Evolutionary conservation across 1,139 yeast species (phyloP).

Genomic region (Candida albicans): DNA sequence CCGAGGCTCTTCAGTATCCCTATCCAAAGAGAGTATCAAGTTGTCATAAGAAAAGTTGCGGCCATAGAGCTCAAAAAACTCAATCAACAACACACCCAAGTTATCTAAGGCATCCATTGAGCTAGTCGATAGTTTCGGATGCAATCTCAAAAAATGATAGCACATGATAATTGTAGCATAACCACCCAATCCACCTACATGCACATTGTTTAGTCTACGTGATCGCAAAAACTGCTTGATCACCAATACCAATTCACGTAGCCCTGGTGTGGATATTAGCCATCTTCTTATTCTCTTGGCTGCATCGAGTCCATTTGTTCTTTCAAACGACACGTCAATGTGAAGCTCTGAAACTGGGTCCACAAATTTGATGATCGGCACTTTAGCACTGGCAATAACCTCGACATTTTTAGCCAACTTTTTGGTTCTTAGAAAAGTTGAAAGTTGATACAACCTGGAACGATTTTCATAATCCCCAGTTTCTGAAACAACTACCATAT

Average conservation of each 20-base stretch:
- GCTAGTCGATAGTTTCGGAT: conserved; percentile 72
- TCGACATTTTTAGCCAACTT: conserved; percentile 73
- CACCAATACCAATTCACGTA: conserved; percentile 80
- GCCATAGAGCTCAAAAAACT: conserved; percentile 95
- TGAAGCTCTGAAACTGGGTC: conserved; percentile 73
- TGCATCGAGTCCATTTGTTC: conserved; percentile 82
- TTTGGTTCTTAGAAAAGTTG: conserved; percentile 64
- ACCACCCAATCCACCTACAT: conserved; percentile 95
- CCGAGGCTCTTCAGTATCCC: conserved; percentile 46
- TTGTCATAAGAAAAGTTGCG: conserved; percentile 84
- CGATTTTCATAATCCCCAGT: conserved; percentile 67
- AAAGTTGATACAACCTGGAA: conserved; percentile 68
- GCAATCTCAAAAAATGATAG: conserved; percentile 75
- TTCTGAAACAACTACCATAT: conserved; percentile 79
- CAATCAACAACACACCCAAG: conserved; percentile 84
- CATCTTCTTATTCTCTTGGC: conserved; percentile 78
- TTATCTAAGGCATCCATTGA: conserved; percentile 71
- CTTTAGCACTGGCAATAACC: conserved; percentile 89
- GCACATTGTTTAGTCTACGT: conserved; percentile 84
- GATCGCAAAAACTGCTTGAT: conserved; percentile 85
- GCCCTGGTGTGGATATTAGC: conserved; percentile 73
- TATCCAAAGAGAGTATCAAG: conserved; percentile 63
- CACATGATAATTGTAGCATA: conserved; percentile 87
- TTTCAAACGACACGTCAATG: conserved; percentile 89
- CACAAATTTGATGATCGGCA: conserved; percentile 91